Conservation (phyloP, 2,329 filamentous ascomycete species). For the Calonectria montana region DNA sequence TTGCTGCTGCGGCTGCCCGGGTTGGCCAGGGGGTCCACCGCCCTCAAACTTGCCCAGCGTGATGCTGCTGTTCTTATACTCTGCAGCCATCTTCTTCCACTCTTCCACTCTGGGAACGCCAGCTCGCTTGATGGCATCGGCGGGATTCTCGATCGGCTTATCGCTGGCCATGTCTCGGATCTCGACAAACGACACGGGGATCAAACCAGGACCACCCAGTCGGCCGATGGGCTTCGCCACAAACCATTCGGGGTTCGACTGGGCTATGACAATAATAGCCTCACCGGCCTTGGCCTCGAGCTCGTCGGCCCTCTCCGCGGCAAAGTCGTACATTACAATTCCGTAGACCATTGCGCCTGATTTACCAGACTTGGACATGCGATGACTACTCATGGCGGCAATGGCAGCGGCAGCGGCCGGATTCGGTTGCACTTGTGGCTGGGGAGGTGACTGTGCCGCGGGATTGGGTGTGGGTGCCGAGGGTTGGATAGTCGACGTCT, state of each 20-base stretch:
- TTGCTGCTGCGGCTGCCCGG: slow-evolving; percentile 40
- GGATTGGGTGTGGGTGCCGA: background rate
- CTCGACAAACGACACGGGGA: slow-evolving; percentile 96
- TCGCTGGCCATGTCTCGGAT: slow-evolving; percentile 94
- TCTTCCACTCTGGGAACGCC: slow-evolving; percentile 96
- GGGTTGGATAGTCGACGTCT: slow-evolving; percentile 47
- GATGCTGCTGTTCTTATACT: slow-evolving; percentile 99
- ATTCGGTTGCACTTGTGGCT: slow-evolving; percentile 28
- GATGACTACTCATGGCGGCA: slow-evolving; percentile 50
- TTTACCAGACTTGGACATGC: slow-evolving; percentile 64
- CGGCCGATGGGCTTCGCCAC: slow-evolving; percentile 98
- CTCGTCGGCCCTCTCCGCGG: slow-evolving; percentile 94
- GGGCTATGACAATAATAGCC: slow-evolving; percentile 97
- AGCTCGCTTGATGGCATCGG: slow-evolving; percentile 86
- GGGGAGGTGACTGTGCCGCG: slow-evolving; percentile 11
- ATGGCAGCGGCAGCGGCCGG: slow-evolving; percentile 13
- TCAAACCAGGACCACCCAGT: slow-evolving; percentile 93
- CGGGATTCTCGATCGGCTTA: slow-evolving; percentile 81
- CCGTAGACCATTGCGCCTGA: slow-evolving; percentile 93
- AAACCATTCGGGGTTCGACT: slow-evolving; percentile 99
- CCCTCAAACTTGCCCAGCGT: slow-evolving; percentile 90
- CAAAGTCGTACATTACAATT: slow-evolving; percentile 96
- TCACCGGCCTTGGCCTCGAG: slow-evolving; percentile 94
- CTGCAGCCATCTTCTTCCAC: slow-evolving; percentile 99
- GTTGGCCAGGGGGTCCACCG: slow-evolving; percentile 52